Conservation (phyloP, 805 yeast genomes). For the Wickerhamomyces alni region DNA sequence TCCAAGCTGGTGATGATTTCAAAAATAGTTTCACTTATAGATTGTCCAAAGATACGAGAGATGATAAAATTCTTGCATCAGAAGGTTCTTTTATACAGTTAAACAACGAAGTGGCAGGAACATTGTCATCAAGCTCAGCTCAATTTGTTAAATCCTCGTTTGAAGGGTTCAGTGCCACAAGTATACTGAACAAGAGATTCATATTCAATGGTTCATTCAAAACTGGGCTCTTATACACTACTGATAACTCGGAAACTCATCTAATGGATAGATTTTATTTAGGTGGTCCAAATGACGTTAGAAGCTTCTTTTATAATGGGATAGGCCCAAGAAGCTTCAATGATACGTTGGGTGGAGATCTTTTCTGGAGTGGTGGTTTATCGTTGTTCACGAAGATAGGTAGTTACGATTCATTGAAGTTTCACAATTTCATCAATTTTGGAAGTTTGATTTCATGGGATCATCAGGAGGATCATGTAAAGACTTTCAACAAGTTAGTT, state of each 20-base stretch:
- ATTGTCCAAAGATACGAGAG: slow-evolving; percentile 35
- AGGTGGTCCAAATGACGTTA: slow-evolving; percentile 72
- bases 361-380: slow-evolving; percentile 48
- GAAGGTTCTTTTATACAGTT: slow-evolving; percentile 35
- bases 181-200: slow-evolving; percentile 26
- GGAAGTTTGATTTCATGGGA: slow-evolving; percentile 50
- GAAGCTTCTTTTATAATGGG: slow-evolving; percentile 64
- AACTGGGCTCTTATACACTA: slow-evolving; percentile 50
- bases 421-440: slow-evolving; percentile 59
- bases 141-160: slow-evolving; percentile 31
- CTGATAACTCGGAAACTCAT: slow-evolving; percentile 34
- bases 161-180: slow-evolving; percentile 28
- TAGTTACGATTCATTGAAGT: slow-evolving; percentile 44
- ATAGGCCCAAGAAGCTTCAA: slow-evolving; percentile 54
- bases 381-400: slow-evolving; percentile 48
- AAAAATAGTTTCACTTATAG: slow-evolving; percentile 49
- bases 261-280: slow-evolving; percentile 75
- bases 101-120: slow-evolving; percentile 39
- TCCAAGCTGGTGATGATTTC: slow-evolving; percentile 53
- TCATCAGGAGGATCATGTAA: slow-evolving; percentile 19
- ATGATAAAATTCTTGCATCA: slow-evolving; percentile 36
- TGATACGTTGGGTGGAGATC: slow-evolving; percentile 65
- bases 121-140: slow-evolving; percentile 12
- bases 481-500: slow-evolving; percentile 24
- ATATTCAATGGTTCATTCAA: slow-evolving; percentile 45